Percentiles rank a stretch among this genome's conserved stretches.
Conservation (phyloP, 2,329 filamentous ascomycete species). For the Alternaria triticina region DNA sequence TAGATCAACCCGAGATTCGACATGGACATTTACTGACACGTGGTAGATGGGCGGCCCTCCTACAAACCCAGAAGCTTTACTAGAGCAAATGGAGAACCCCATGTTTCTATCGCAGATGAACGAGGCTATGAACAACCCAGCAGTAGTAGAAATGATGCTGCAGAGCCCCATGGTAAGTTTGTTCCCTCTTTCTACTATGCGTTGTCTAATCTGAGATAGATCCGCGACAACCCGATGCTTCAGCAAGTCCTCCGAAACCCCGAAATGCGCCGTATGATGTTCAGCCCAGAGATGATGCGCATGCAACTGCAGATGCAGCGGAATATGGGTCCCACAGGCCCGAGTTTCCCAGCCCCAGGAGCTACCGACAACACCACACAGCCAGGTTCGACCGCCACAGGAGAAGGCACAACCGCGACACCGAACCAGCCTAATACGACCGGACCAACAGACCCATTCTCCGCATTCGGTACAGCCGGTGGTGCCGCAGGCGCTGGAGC, state of each 20-base stretch:
- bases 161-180: constrained; percentile 60
- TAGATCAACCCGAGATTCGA: background rate
- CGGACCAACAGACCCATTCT: constrained; percentile 56
- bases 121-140: constrained; percentile 94
- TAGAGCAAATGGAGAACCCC: constrained; percentile 86
- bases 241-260: constrained; percentile 88
- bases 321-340: constrained; percentile 57
- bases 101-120: constrained; percentile 87
- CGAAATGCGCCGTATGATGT: constrained; percentile 89
- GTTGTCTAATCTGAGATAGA: constrained; percentile 47
- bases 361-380: constrained; percentile 81
- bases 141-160: constrained; percentile 82
- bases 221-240: constrained; percentile 87
- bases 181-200: background rate
- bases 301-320: constrained; percentile 84
- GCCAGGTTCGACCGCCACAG: constrained; percentile 20
- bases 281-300: constrained; percentile 83
- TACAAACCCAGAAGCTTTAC: constrained; percentile 78
- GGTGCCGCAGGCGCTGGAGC: constrained; percentile 27
- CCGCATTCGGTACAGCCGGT: constrained; percentile 48
- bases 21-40: constrained; percentile 23
- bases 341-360: constrained; percentile 85
- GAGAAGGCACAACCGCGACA: constrained; percentile 45
- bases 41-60: constrained; percentile 90
- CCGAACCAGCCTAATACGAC: constrained; percentile 45